Evolutionary conservation across 495 filamentous ascomycete genomes (phyloP).

Genomic region (Podospora fimiseda): DNA sequence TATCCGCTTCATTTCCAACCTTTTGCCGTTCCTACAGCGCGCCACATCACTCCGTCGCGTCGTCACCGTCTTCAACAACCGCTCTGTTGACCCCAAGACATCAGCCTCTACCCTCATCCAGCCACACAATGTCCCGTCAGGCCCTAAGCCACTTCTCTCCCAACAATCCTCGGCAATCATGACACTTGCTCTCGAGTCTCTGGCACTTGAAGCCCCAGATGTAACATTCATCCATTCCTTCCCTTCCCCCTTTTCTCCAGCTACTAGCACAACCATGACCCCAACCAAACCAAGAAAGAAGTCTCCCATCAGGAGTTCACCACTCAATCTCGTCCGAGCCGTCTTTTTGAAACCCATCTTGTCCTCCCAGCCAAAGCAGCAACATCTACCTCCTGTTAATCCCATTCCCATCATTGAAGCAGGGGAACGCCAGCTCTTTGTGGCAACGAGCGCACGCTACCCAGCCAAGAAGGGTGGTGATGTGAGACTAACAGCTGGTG

Average conservation of each 20-base stretch:
- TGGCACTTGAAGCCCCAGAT: slow-evolving; percentile 41
- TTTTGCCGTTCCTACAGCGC: slow-evolving; percentile 52
- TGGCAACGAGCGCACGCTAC: slow-evolving; percentile 47
- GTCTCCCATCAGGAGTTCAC: slow-evolving; percentile 2
- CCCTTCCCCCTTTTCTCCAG: slow-evolving; percentile 45
- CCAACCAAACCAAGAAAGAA: slow-evolving; percentile 1
- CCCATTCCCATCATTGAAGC: slow-evolving; percentile 32
- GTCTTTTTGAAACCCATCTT: not conserved
- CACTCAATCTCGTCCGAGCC: slow-evolving; percentile 11
- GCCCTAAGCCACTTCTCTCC: slow-evolving; percentile 12
- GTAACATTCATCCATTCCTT: slow-evolving; percentile 55
- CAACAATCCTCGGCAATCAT: slow-evolving; percentile 33
- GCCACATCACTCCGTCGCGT: slow-evolving; percentile 50
- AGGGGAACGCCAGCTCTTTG: slow-evolving; percentile 50
- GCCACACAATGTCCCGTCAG: slow-evolving; percentile 4
- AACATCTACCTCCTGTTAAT: not conserved
- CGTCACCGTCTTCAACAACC: slow-evolving; percentile 42
- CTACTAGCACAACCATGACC: slow-evolving; percentile 19
- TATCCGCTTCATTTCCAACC: slow-evolving; percentile 54
- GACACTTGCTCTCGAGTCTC: slow-evolving; percentile 44
- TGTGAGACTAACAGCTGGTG: slow-evolving; percentile 13
- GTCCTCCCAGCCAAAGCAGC: not conserved
- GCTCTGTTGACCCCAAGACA: not conserved
- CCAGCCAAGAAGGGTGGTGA: slow-evolving; percentile 22
- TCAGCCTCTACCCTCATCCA: slow-evolving; percentile 9